These are phyloP conservation scores for Penicillium sclerotigenum DNA, from an alignment of 2,329 filamentous ascomycete species.

Conservation along the genomic window DNA sequence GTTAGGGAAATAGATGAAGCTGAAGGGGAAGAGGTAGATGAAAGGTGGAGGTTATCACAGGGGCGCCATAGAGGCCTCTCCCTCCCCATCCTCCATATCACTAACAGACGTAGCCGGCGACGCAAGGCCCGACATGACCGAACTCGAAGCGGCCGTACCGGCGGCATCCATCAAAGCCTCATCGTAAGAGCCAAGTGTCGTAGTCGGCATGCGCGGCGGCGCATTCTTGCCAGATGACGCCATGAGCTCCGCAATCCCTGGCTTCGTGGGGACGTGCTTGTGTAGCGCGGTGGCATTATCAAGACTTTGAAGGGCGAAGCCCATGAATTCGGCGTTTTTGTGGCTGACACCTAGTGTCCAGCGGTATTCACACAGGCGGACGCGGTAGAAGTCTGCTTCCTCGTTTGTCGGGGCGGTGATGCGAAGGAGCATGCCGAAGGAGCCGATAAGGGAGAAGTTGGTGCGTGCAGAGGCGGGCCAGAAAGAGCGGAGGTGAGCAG, in stretches of 20 bases:
- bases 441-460: conserved; percentile 92
- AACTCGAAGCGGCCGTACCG: conserved; percentile 28
- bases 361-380: conserved; percentile 80
- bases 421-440: conserved; percentile 86
- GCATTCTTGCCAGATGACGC: conserved; percentile 29
- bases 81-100: conserved; percentile 31
- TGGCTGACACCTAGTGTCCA: conserved; percentile 90
- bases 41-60: background rate
- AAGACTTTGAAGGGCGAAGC: conserved; percentile 73
- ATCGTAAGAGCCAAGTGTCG: conserved; percentile 20
- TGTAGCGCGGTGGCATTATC: conserved; percentile 68
- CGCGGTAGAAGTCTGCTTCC: conserved; percentile 88
- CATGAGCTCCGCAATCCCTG: conserved; percentile 52
- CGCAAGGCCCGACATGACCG: conserved; percentile 38
- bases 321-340: conserved; percentile 57
- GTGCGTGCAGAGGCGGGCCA: conserved; percentile 59
- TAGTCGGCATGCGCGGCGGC: conserved; percentile 16
- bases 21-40: background rate
- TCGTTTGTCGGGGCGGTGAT: conserved; percentile 82
- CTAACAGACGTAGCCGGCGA: conserved; percentile 39
- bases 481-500: conserved; percentile 81
- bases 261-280: conserved; percentile 69
- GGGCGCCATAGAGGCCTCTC: conserved; percentile 23
- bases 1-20: background rate
- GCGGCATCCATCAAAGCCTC: conserved; percentile 29